phyloP scores from a whole-genome alignment of 768 basidiomycete species.

The Boletus rubroflammeus region DNA sequence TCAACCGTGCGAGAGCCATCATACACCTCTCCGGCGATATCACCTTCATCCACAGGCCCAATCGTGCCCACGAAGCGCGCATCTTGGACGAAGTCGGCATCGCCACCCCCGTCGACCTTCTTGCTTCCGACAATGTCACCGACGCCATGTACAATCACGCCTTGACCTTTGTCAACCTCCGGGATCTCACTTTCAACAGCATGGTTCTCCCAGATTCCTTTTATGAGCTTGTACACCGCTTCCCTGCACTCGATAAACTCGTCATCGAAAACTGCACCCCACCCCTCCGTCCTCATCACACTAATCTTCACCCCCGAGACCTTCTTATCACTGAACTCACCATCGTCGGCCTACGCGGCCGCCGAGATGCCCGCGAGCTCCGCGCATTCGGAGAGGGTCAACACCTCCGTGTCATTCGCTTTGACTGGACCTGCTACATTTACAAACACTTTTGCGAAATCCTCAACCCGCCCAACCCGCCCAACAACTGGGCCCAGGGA shows the following conservation, averaged over 20 bases:
- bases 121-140: conserved; percentile 19
- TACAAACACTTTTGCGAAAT: conserved; percentile 28
- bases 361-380: conserved; percentile 21
- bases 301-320: conserved; percentile 26
- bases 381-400: conserved; percentile 36
- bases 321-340: conserved; percentile 44
- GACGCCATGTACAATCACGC: conserved; percentile 21
- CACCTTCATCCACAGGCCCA: conserved; percentile 13
- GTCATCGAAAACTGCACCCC: conserved; percentile 39
- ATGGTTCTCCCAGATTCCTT: conserved; percentile 37
- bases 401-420: conserved; percentile 38
- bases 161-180: conserved; percentile 32
- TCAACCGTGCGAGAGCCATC: conserved; percentile 25
- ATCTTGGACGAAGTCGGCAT: conserved; percentile 22
- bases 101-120: conserved; percentile 16
- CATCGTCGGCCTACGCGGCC: conserved; percentile 35
- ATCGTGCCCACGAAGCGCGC: conserved; percentile 24
- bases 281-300: conserved; percentile 19
- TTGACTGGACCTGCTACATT: conserved; percentile 42
- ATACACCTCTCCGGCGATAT: conserved; percentile 18
- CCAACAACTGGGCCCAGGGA: conserved; percentile 15
- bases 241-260: conserved; percentile 38
- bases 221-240: conserved; percentile 34
- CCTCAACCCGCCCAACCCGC: background rate
- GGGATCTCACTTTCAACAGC: conserved; percentile 35